A percentile compares a stretch with the other conserved stretches of the same genome.
Evolutionary conservation across 2,329 filamentous ascomycete species (phyloP).

Genomic region (Trichocomaceae sp.): DNA sequence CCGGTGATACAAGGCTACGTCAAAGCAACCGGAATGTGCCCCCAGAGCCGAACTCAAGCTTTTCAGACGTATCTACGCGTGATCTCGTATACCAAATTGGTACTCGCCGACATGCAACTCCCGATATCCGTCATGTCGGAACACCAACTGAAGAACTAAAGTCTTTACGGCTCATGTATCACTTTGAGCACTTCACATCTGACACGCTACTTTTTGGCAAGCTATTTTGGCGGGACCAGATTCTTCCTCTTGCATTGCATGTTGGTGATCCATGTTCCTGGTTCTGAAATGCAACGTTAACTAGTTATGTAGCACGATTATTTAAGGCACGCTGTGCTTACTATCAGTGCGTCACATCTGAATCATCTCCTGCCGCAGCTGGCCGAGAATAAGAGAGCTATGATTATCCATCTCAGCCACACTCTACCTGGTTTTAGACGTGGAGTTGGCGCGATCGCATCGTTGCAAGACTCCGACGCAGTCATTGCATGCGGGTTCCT

Average conservation of each 20-base stretch:
- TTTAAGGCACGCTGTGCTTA: constrained; percentile 3
- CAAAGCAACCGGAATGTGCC: too few relatives aligned
- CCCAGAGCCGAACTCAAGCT: neutral
- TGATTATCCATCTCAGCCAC: neutral
- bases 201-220: constrained; percentile 2
- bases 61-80: neutral
- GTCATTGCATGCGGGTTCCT: constrained; percentile 5
- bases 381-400: neutral
- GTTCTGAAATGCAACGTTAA: neutral
- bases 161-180: neutral
- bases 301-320: neutral
- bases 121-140: neutral
- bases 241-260: constrained; percentile 6
- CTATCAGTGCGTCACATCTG: neutral
- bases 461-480: neutral
- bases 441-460: neutral
- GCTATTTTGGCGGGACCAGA: neutral
- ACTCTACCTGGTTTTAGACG: constrained; percentile 1
- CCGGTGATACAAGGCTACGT: neutral
- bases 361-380: neutral
- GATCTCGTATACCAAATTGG: neutral
- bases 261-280: neutral
- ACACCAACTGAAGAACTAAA: neutral
- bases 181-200: constrained; percentile 5
- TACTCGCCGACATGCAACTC: neutral